A percentile compares a stretch with the other conserved stretches of the same genome.
These are phyloP conservation scores for Penicillium sp. DNA, from an alignment of 2,329 filamentous ascomycete genomes.

Conservation along the genomic window DNA sequence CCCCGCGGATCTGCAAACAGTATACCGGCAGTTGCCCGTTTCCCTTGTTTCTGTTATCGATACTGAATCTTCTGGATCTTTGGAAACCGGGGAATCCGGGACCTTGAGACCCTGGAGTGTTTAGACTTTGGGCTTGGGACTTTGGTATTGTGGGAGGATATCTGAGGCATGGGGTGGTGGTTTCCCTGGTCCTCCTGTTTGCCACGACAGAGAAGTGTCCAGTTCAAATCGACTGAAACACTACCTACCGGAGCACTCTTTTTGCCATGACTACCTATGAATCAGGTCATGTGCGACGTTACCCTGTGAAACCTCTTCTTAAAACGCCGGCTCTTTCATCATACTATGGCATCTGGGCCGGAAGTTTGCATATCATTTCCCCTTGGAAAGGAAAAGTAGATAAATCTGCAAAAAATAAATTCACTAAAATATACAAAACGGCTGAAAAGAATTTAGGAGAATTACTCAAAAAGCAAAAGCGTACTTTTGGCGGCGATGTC, in stretches of 20 bases:
- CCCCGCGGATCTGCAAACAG: slow-evolving; percentile 33
- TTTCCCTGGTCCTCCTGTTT: neutral
- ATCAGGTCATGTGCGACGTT: slow-evolving; percentile 41
- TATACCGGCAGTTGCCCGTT: slow-evolving; percentile 29
- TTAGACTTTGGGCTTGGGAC: neutral
- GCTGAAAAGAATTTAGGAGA: slow-evolving; percentile 11
- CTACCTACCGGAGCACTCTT: slow-evolving; percentile 17
- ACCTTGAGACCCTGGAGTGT: neutral
- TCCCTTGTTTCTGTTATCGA: neutral
- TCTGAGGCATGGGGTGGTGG: neutral
- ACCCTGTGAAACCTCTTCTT: slow-evolving; percentile 40
- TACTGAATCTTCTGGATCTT: neutral
- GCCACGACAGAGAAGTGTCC: neutral
- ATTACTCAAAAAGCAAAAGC: slow-evolving; percentile 6
- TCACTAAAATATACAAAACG: neutral
- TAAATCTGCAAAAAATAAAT: slow-evolving; percentile 6
- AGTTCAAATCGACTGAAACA: slow-evolving; percentile 27
- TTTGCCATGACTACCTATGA: slow-evolving; percentile 22
- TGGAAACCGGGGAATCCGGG: neutral
- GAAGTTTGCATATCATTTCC: slow-evolving; percentile 35
- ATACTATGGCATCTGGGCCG: slow-evolving; percentile 25
- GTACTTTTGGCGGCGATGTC: slow-evolving; percentile 4
- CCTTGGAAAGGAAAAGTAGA: slow-evolving; percentile 19
- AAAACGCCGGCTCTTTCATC: slow-evolving; percentile 29
- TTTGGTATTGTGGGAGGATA: neutral